Base-by-base conservation (phyloP, 192 early-diverging fungal species). In the Linnemannia zychae region DNA sequence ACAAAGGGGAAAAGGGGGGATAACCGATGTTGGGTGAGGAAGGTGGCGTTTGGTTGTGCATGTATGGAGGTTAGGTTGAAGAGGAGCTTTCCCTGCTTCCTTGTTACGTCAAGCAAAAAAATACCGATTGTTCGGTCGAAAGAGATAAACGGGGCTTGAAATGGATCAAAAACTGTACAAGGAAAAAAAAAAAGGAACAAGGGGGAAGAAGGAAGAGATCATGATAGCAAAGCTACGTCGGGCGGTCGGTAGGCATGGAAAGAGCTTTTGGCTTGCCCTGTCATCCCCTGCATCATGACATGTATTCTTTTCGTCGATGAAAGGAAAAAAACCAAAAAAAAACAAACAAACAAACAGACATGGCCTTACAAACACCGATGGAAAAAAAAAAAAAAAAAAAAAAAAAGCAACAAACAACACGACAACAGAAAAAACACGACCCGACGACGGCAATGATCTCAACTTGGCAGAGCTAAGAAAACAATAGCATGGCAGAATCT, bases 121-220 rank as follows among this genome's bases (percentile, higher is more conserved):
- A n/a, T n/a, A n/a, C n/a, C n/a, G 57, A 60, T 60, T 28, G 57
- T n/a, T 31, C 57, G 57, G 57, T 60, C 57, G 24, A 60, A 60
- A 28, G n/a, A 60, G 57, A 60, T 60, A 60, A 24, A 60, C 57
- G 57, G 57, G 28, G 11, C 57, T 60, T 60, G 28, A 60, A 53
- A 53, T 22, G 28, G 12, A 24, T 46, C 48, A 11, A 33, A 33
- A 1, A 49, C n/a, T n/a, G n/a, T n/a, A n/a, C n/a, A 72, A 24
- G 33, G 15, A 71, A 46, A 71, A 13, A 16, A 71, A 37, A 71
- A 11, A 49, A 72, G 18, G 52, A 17, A 53, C 5, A 24, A 53
- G 9, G 4, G 34, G 11, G 22, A 9, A 53, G 4, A 28, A 0
- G 22, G 52, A 11, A 20, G 52, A 63, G 24, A 63, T n/a, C 24